phyloP scores from a whole-genome alignment of 2,329 filamentous ascomycete genomes.

The Ambrosiella beaveri region DNA sequence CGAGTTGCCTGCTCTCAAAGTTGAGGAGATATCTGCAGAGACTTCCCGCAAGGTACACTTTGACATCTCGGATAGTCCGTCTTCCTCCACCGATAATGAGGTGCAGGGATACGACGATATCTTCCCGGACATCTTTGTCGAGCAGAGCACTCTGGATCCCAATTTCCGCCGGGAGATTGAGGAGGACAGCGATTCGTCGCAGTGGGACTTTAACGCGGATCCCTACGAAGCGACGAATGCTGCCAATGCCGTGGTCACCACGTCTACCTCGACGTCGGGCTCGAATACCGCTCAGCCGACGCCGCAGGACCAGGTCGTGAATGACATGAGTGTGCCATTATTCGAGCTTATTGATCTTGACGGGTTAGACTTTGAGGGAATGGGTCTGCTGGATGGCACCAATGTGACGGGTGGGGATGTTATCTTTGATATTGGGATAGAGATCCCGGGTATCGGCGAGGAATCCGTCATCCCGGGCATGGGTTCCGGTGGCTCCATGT shows the following conservation, averaged over 20 bases:
- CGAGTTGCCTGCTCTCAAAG: background rate
- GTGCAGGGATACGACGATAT: constrained; percentile 38
- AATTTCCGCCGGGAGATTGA: constrained; percentile 59
- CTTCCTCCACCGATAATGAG: constrained; percentile 44
- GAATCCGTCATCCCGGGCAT: constrained; percentile 11
- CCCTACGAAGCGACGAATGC: constrained; percentile 21
- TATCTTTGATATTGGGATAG: constrained; percentile 22
- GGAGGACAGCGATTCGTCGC: constrained; percentile 41
- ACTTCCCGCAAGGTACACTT: constrained; percentile 57
- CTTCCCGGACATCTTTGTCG: constrained; percentile 63
- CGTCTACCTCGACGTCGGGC: background rate
- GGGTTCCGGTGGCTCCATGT: background rate
- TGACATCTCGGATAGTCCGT: constrained; percentile 44
- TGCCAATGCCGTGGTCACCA: background rate
- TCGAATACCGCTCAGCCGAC: background rate
- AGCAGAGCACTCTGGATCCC: constrained; percentile 56
- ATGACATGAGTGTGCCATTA: background rate
- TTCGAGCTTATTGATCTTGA: background rate
- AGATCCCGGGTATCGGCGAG: constrained; percentile 22
- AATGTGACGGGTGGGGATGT: background rate
- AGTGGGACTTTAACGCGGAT: constrained; percentile 42
- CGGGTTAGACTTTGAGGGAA: background rate
- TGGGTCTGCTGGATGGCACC: constrained; percentile 21
- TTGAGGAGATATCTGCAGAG: background rate
- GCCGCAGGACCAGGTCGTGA: background rate